Evolutionary conservation across 176 grass and related monocot species (phyloP), one percentile per base, ranked within the genome.

Genomic region (Coix lacrymajobi): DNA sequence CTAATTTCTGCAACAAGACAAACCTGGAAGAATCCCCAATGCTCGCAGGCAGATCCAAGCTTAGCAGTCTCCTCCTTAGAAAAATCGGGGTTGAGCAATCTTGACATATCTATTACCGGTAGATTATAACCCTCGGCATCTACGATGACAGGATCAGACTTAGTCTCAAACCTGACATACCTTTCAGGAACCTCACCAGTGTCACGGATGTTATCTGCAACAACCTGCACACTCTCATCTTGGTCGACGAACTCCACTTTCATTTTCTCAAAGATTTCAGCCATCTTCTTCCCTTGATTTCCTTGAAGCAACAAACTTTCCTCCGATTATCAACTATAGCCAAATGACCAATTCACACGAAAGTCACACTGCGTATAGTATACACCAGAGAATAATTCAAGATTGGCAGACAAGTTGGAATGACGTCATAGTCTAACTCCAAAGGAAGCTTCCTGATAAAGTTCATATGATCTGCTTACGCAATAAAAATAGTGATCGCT

Each of bases 11-110:
- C 43, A 15, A 44, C 34, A 41, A 66, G 22, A 62, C 86, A 19
- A 49, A 83, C 90, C 79, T 89, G 86, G 68, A 92, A 92, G 79
- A 92, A 92, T 22, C 90, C 90, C 90, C 90, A 86, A 2, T 86
- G 12, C 69, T 86, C 33, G 44, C 86, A 89, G 24, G 90, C 86
- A 40, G 84, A 85, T 77, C 80, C 83, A 29, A 92, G 86, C 75
- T 86, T 86, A 41, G 74, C 51, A 8, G 29, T 32, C 79, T 92
- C 90, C 40, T 85, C 89, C 48, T 66, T 8, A 11, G 75, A 79
- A 41, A 76, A 83, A 65, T 66, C 71, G 14, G 49, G 78, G 45
- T 81, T 26, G 44, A 79, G 77, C 76, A 91, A 63, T 78, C 81
- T 81, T 14, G 71, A 83, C 80, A 87, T 43, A 71, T 85, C 81